phyloP scores from a whole-genome alignment of 1,284 basidiomycete species.

The Ganoderma meredithae region DNA sequence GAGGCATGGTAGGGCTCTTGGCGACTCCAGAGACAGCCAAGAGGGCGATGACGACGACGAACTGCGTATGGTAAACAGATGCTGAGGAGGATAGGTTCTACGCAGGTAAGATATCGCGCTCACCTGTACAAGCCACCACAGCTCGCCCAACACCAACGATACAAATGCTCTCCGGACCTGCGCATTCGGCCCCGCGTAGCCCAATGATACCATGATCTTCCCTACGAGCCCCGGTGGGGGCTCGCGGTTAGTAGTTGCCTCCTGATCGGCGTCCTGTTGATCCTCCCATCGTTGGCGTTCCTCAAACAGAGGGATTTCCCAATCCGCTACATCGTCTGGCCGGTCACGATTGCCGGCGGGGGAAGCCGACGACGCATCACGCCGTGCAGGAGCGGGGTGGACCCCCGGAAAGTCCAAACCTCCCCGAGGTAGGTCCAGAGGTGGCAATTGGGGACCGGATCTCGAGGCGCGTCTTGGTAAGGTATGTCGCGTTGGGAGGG shows the following conservation, averaged over 20 bases:
- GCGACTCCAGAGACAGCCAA: conserved; percentile 57
- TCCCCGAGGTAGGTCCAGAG: conserved; percentile 16
- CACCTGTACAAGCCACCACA: conserved; percentile 67
- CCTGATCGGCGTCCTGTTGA: neutral
- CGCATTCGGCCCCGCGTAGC: conserved; percentile 63
- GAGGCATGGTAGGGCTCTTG: conserved; percentile 55
- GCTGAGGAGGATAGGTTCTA: neutral
- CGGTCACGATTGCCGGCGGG: neutral
- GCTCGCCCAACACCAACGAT: conserved; percentile 60
- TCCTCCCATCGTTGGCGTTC: conserved; percentile 13
- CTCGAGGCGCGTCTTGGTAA: neutral
- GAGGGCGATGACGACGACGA: conserved; percentile 58
- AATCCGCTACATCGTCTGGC: neutral
- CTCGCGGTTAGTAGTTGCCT: neutral
- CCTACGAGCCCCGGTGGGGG: conserved; percentile 20
- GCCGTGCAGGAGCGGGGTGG: conserved; percentile 3
- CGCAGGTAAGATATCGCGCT: conserved; percentile 30
- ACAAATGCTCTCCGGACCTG: conserved; percentile 63
- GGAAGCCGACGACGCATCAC: conserved; percentile 2
- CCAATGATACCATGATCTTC: conserved; percentile 49
- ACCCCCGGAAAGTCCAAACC: conserved; percentile 5
- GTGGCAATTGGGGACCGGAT: neutral
- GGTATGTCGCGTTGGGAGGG: conserved; percentile 1
- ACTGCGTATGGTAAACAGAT: conserved; percentile 19
- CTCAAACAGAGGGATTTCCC: conserved; percentile 23